Evolutionary conservation across 208 protist genomes (phyloP).

Genomic region (Acanthamoeba royreba): DNA sequence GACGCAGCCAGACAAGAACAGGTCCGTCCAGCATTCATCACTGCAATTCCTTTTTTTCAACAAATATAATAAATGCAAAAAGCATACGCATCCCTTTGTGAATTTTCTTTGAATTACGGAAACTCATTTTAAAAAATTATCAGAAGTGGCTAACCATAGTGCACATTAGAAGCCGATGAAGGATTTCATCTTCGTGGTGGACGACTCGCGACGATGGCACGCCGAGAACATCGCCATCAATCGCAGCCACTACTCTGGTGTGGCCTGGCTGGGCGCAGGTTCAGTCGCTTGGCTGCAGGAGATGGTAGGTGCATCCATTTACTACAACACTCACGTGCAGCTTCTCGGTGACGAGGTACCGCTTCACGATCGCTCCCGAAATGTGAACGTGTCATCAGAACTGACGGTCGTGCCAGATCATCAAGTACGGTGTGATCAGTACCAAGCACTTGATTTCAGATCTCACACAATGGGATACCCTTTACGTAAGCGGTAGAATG

Average conservation of each 20-base stretch:
- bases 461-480: neutral
- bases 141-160: too few relatives aligned
- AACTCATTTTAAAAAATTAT: neutral
- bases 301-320: neutral
- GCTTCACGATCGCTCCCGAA: neutral
- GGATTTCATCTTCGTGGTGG: constrained; percentile 37
- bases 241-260: neutral
- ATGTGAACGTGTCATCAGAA: neutral
- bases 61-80: neutral
- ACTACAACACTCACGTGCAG: constrained; percentile 31
- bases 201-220: neutral
- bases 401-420: neutral
- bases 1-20: neutral
- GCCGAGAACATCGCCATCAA: neutral
- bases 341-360: neutral
- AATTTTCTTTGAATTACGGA: neutral
- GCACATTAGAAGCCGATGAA: constrained; percentile 16
- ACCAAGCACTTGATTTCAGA: constrained; percentile 8
- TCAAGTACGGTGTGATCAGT: constrained; percentile 42
- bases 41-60: neutral
- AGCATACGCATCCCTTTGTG: neutral
- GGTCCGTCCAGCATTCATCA: neutral
- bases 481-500: constrained; percentile 3
- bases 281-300: neutral
- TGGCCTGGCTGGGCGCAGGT: neutral